Conservation (phyloP, 2,329 filamentous ascomycete species). For the Talaromyces rugulosus region DNA sequence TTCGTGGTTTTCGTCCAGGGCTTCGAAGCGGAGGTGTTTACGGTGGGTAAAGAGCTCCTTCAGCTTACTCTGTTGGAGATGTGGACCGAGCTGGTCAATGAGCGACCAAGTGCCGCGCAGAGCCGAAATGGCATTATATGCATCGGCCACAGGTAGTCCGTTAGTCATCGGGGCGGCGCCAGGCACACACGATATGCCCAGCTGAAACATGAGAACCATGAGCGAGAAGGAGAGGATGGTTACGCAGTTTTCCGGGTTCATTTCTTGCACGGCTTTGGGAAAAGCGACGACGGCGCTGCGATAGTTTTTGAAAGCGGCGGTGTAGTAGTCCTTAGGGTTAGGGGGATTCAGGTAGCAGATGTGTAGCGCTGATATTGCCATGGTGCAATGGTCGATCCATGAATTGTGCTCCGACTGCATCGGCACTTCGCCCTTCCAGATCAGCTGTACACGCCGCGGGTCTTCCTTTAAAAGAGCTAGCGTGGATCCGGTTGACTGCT, state of each 20-base stretch:
- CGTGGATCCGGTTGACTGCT: not conserved
- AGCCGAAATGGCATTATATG: conserved; percentile 10
- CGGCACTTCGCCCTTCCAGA: conserved; percentile 12
- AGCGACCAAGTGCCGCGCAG: conserved; percentile 13
- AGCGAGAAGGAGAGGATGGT: conserved; percentile 11
- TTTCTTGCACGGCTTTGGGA: conserved; percentile 11
- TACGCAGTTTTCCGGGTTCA: conserved; percentile 9
- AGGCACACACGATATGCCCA: conserved; percentile 12
- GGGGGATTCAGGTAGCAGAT: conserved; percentile 11
- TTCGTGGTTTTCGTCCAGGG: conserved; percentile 8
- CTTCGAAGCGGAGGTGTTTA: conserved; percentile 9
- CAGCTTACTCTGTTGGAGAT: conserved; percentile 6
- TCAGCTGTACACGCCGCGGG: conserved; percentile 7
- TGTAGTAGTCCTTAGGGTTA: conserved; percentile 12
- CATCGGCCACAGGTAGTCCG: conserved; percentile 6
- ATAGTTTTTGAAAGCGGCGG: conserved; percentile 11
- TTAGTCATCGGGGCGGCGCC: conserved; percentile 11
- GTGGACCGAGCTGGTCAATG: conserved; percentile 11
- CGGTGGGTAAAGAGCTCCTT: conserved; percentile 11
- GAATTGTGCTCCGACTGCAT: conserved; percentile 4
- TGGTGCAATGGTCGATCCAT: conserved; percentile 9
- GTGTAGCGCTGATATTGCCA: conserved; percentile 11
- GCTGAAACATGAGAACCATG: conserved; percentile 12
- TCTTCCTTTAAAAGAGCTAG: conserved; percentile 11
- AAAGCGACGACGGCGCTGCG: conserved; percentile 10